Percentiles rank a stretch among this genome's conserved stretches.
Conservation (phyloP, 2,329 filamentous ascomycete genomes). For the Xylaria sp. region DNA sequence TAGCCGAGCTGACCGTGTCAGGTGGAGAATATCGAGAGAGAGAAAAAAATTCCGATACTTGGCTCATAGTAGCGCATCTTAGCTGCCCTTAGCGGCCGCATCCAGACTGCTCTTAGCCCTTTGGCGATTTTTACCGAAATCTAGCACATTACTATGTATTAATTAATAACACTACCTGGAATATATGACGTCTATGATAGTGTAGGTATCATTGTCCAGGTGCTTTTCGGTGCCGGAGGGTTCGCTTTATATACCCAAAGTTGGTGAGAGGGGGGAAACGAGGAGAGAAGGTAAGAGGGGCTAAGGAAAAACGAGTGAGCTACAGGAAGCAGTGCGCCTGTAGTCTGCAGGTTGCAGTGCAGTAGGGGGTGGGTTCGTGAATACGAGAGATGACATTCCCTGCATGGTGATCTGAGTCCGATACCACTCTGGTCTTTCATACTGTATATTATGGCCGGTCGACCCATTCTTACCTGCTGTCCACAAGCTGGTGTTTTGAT, state of each 20-base stretch:
- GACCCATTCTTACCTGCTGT: too few relatives aligned
- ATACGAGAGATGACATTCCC: conserved; percentile 26
- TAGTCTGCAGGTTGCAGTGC: conserved; percentile 1
- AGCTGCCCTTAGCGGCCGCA: conserved; percentile 3
- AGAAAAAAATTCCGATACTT: neutral
- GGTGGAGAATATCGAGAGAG: conserved; percentile 9
- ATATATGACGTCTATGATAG: neutral
- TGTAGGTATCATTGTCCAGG: neutral
- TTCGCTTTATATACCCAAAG: neutral
- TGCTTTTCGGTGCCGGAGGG: neutral
- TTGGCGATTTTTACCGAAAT: neutral
- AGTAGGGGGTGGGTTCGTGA: conserved; percentile 18
- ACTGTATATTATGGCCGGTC: neutral
- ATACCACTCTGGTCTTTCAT: conserved; percentile 1
- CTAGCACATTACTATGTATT: neutral
- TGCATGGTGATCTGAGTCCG: conserved; percentile 11
- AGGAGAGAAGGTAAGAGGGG: neutral
- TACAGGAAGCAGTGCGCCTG: neutral
- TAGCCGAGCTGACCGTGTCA: conserved; percentile 13
- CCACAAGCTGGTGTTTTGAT: too few relatives aligned
- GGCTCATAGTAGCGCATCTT: neutral
- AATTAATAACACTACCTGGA: neutral
- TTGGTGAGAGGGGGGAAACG: neutral
- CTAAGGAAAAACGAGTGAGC: neutral
- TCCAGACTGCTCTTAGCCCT: conserved; percentile 11